These are phyloP conservation scores for Arthrobotrys musiformis DNA, from an alignment of 2,329 filamentous ascomycete species.

Conservation along the genomic window DNA sequence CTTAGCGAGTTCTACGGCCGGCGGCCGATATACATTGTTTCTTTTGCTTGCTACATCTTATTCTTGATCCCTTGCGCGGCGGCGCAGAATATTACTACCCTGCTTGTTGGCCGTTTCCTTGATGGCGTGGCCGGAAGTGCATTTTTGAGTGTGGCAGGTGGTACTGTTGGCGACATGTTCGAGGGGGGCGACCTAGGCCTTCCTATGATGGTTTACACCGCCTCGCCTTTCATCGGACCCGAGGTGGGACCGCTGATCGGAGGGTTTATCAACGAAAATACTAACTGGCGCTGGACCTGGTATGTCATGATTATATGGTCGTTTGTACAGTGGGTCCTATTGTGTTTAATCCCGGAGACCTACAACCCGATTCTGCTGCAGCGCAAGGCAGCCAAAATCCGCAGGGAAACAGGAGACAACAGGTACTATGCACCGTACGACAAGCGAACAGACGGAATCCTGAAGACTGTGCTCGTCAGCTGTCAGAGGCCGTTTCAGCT, in stretches of 20 bases:
- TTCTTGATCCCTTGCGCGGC: slow-evolving; percentile 85
- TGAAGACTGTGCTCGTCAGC: slow-evolving; percentile 70
- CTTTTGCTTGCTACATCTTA: slow-evolving; percentile 78
- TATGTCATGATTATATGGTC: slow-evolving; percentile 87
- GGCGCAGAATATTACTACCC: slow-evolving; percentile 81
- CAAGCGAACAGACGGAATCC: slow-evolving; percentile 74
- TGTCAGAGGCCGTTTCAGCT: slow-evolving; percentile 73
- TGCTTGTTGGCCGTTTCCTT: slow-evolving; percentile 81
- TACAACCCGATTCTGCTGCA: slow-evolving; percentile 81
- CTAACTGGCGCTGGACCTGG: slow-evolving; percentile 82
- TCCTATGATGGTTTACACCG: slow-evolving; percentile 84
- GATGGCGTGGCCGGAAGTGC: slow-evolving; percentile 76
- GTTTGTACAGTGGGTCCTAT: slow-evolving; percentile 71
- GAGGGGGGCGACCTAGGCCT: slow-evolving; percentile 74
- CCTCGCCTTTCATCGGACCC: slow-evolving; percentile 73
- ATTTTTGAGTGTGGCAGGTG: slow-evolving; percentile 79
- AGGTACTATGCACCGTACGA: slow-evolving; percentile 82
- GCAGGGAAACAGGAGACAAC: slow-evolving; percentile 80
- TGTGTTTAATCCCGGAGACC: slow-evolving; percentile 84
- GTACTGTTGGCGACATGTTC: slow-evolving; percentile 86
- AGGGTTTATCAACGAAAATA: slow-evolving; percentile 83
- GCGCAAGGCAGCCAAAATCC: slow-evolving; percentile 75
- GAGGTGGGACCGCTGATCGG: slow-evolving; percentile 73
- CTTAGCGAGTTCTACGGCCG: slow-evolving; percentile 80
- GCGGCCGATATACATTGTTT: slow-evolving; percentile 79